These are phyloP conservation scores for Fistulinella staudtii DNA, from an alignment of 1,284 basidiomycete species.

Conservation along the genomic window DNA sequence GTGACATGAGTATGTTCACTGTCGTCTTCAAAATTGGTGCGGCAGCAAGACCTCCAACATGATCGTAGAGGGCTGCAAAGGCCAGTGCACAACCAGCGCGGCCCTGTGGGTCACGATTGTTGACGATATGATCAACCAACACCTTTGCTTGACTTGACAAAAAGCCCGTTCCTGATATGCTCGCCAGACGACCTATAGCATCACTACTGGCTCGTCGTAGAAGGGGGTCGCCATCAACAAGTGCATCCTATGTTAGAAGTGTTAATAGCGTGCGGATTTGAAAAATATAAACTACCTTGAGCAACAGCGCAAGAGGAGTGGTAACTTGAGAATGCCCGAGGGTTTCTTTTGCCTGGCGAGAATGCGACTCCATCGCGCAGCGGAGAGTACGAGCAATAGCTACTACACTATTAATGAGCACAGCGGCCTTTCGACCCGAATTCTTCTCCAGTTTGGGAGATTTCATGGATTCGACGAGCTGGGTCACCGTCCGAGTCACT, in stretches of 20 bases:
- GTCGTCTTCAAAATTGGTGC: conserved; percentile 95
- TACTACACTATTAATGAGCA: conserved; percentile 79
- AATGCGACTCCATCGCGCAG: conserved; percentile 48
- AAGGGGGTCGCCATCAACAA: conserved; percentile 78
- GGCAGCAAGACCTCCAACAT: conserved; percentile 91
- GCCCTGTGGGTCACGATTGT: conserved; percentile 89
- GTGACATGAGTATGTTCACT: conserved; percentile 92
- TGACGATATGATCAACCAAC: conserved; percentile 94
- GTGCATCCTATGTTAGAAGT: conserved; percentile 53
- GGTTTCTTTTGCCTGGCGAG: conserved; percentile 61
- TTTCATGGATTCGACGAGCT: conserved; percentile 66
- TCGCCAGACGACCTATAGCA: conserved; percentile 84
- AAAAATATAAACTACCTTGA: conserved; percentile 57
- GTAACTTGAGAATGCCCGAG: conserved; percentile 72
- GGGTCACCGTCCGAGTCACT: conserved; percentile 63
- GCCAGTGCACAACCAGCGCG: conserved; percentile 93
- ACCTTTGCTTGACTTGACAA: conserved; percentile 87
- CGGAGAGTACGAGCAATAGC: conserved; percentile 77
- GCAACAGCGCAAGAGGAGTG: conserved; percentile 63
- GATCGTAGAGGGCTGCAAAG: conserved; percentile 90
- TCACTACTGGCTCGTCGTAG: conserved; percentile 85
- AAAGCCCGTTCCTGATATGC: conserved; percentile 81
- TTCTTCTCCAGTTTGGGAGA: conserved; percentile 88
- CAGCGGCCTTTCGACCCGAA: conserved; percentile 83
- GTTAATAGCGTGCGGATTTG: conserved; percentile 4